Percentiles rank a stretch among this genome's conserved stretches.
phyloP scores from a whole-genome alignment of 1,284 basidiomycete species.

The Sporisorium scitamineum region DNA sequence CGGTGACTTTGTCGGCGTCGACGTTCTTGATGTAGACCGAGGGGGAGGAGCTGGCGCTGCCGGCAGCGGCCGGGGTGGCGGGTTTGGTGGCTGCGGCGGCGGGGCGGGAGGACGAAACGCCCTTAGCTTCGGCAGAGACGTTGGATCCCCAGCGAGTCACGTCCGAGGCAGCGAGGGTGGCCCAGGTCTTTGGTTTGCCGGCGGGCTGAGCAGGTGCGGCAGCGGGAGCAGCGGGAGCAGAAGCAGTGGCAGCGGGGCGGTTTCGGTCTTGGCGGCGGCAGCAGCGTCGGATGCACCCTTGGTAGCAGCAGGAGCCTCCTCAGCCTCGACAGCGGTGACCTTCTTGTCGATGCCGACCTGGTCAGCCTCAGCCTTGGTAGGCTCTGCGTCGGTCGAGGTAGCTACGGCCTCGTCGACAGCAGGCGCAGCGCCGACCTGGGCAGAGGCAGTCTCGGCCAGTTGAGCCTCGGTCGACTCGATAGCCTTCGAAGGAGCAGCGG shows the following conservation, averaged over 20 bases:
- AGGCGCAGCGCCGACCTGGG: constrained; percentile 10
- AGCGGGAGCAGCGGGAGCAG: constrained; percentile 63
- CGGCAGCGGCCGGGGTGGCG: constrained; percentile 12
- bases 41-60: constrained; percentile 16
- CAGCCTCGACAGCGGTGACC: constrained; percentile 48
- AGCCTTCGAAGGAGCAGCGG: constrained; percentile 16
- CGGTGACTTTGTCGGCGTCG: constrained; percentile 80
- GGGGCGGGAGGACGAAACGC: constrained; percentile 51
- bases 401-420: constrained; percentile 30
- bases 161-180: constrained; percentile 65
- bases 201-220: constrained; percentile 62
- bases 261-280: constrained; percentile 34
- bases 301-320: constrained; percentile 54
- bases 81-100: constrained; percentile 21
- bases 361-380: constrained; percentile 32
- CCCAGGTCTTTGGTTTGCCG: constrained; percentile 68
- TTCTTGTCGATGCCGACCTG: constrained; percentile 62
- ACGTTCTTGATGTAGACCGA: constrained; percentile 73
- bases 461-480: constrained; percentile 45
- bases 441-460: constrained; percentile 9
- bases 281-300: constrained; percentile 34
- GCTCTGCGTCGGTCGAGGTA: constrained; percentile 40
- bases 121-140: constrained; percentile 57
- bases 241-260: constrained; percentile 69
- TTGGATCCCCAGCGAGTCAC: constrained; percentile 64